Evolutionary conservation across 2,329 filamentous ascomycete species (phyloP), one percentile per base, ranked within the genome.

Genomic region (Hypoxylon sp.): DNA sequence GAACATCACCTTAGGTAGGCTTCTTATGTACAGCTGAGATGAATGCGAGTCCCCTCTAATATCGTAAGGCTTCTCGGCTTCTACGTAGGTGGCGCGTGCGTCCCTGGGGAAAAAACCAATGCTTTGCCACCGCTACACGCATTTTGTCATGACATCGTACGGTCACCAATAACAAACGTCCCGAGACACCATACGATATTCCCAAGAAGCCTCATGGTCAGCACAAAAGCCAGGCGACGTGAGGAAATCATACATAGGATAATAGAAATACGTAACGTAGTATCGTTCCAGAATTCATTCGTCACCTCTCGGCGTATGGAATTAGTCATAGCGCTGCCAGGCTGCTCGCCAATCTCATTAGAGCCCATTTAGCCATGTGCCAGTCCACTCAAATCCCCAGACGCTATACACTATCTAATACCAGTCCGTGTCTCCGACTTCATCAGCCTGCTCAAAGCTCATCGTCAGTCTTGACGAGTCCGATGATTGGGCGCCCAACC

Each of bases 231-330:
- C 19, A 17, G 14, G 14, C 25, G n/a, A n/a, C 21, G 28, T 10
- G 17, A 25, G 13, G 23, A 17, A 10, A 30, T 25, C 1, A 17
- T 17, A 25, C n/a, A n/a, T n/a, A 41, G 7, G 14, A 28, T 13
- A 23, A 41, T 10, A 13, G 5, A 48, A 23, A 19, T 68, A 63
- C 38, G 63, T 61, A 67, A 63, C 59, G 63, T 63, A 56, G 55
- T 55, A 69, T 67, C 28, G 52, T 69, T 67, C 63, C 23, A 69
- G 67, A 69, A 69, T 52, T 9, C 55, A 57, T 64, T 67, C 63
- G 60, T 53, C 55, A 49, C 32, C 34, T n/a, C 38, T 7, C 5
- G 28, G 28, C 28, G 28, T 19, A 28, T 25, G 32, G n/a, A 3
- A 53, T 66, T 63, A 55, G 59, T 63, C 67, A 57, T 69, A 58